Evolutionary conservation across 768 basidiomycete species (phyloP), one percentile per base, ranked within the genome.

Genomic region (Podaxis sp.): DNA sequence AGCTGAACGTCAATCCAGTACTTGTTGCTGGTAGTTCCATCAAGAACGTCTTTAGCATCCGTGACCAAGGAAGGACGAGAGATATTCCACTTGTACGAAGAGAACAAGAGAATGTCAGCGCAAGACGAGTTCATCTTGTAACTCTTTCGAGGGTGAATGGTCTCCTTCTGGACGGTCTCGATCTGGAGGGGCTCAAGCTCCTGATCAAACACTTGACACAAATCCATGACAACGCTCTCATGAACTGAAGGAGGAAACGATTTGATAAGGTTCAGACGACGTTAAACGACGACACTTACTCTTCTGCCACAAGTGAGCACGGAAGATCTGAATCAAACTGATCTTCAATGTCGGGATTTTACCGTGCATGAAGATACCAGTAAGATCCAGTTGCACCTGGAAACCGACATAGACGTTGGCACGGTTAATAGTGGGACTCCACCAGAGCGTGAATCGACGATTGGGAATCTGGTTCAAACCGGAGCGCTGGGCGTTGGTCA

Each of bases 111-210:
- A 71, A 99, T 96, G 71, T 99, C 97, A 56, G 96, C 96, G 66
- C 96, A 98, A n/a, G 95, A 96, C 7, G 95, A 97, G 78, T 99
- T 99, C 97, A 99, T 98, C 86, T 99, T 99, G 86, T 99, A 99
- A 82, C 94, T 97, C 83, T 98, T 98, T 77, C 96, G 92, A 69
- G 96, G 96, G 74, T 97, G 97, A 64, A 99, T 99, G 0, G 97
- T 98, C 76, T 99, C 97, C 76, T 99, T 99, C 75, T 98, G 97
- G 0, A 99, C 97, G 0, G 96, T 98, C 81, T 98, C 97, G 68
- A 99, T 99, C 68, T 98, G 95, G 15, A 99, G 78, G 3, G 97
- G 96, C 73, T 99, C 97, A 37, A 99, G 82, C 71, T 99, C 97
- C 76, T 98, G 96, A 77, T 99, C 97, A 70, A 99, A 97, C 22